A percentile compares a stretch with the other conserved stretches of the same genome.
Evolutionary conservation across 768 basidiomycete species (phyloP).

Genomic region (Russula griseocarnosa): DNA sequence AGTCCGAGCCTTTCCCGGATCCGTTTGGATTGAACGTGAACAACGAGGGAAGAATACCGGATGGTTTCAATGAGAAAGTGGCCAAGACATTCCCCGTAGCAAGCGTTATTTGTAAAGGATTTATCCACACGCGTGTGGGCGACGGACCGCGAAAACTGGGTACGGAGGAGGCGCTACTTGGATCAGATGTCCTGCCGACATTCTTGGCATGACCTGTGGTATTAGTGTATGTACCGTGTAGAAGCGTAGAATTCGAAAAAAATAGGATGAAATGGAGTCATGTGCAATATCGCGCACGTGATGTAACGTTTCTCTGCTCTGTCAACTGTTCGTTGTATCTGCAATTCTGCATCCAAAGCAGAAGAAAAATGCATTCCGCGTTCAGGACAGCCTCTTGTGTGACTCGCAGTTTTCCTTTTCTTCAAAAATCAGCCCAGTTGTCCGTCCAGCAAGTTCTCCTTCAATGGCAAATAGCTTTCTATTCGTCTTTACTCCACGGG

Average conservation of each 20-base stretch:
- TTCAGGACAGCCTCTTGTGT: background rate
- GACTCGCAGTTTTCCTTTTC: background rate
- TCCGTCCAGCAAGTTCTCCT: background rate
- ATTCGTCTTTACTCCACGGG: conserved; percentile 4
- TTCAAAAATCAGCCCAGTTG: background rate
- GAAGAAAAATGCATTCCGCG: conserved; percentile 8
- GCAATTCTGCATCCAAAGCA: background rate
- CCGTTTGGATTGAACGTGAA: conserved; percentile 51
- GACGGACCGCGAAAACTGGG: conserved; percentile 79
- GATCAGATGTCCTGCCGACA: conserved; percentile 65
- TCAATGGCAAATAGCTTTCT: background rate
- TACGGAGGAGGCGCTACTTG: conserved; percentile 61
- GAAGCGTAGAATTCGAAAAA: conserved; percentile 7
- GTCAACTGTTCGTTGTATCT: background rate
- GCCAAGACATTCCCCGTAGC: conserved; percentile 69
- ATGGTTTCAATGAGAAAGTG: conserved; percentile 76
- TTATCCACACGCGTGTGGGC: conserved; percentile 91
- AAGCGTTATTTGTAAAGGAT: conserved; percentile 76
- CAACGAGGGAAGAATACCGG: conserved; percentile 49
- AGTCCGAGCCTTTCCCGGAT: conserved; percentile 70
- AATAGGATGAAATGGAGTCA: no score
- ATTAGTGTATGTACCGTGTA: background rate
- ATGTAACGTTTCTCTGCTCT: no score
- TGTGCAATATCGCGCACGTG: background rate
- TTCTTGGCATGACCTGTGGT: conserved; percentile 36